A percentile compares a stretch with the other conserved stretches of the same genome.
Conservation (phyloP, 1,284 basidiomycete species). For the Xanthoconium separans region DNA sequence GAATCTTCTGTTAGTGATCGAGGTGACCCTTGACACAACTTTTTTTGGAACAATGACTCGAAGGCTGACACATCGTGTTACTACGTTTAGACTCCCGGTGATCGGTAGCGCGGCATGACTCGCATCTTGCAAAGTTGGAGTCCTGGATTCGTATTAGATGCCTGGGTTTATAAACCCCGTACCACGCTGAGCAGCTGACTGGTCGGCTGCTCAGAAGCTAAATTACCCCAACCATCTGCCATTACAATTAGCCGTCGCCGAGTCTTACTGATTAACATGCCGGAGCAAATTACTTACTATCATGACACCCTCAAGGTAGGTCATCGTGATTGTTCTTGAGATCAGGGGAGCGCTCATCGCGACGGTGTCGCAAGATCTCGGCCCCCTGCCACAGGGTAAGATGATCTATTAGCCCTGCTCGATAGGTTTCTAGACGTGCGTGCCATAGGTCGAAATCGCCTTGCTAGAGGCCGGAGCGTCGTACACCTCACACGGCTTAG, state of each 20-base stretch:
- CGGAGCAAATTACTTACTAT: slow-evolving; percentile 11
- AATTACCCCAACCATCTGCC: too few relatives aligned
- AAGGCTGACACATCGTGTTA: too few relatives aligned
- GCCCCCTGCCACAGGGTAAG: slow-evolving; percentile 10
- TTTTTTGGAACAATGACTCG: too few relatives aligned
- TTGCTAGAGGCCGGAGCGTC: neutral
- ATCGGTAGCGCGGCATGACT: too few relatives aligned
- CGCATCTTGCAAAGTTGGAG: too few relatives aligned
- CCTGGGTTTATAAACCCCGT: too few relatives aligned
- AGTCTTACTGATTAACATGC: neutral
- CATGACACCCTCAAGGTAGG: slow-evolving; percentile 5
- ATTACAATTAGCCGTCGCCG: neutral
- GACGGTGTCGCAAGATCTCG: neutral
- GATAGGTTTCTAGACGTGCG: neutral
- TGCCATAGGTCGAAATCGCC: slow-evolving; percentile 17
- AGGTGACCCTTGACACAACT: too few relatives aligned
- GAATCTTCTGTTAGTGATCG: too few relatives aligned
- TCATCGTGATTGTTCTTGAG: neutral
- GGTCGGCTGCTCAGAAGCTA: too few relatives aligned
- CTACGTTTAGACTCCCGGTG: too few relatives aligned
- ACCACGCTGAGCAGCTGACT: too few relatives aligned
- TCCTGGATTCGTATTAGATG: too few relatives aligned
- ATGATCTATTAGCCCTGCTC: neutral
- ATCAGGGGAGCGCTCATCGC: neutral
- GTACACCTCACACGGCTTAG: slow-evolving; percentile 2